phyloP scores from a whole-genome alignment of 2,329 filamentous ascomycete genomes.

The Ampelomyces quisqualis region DNA sequence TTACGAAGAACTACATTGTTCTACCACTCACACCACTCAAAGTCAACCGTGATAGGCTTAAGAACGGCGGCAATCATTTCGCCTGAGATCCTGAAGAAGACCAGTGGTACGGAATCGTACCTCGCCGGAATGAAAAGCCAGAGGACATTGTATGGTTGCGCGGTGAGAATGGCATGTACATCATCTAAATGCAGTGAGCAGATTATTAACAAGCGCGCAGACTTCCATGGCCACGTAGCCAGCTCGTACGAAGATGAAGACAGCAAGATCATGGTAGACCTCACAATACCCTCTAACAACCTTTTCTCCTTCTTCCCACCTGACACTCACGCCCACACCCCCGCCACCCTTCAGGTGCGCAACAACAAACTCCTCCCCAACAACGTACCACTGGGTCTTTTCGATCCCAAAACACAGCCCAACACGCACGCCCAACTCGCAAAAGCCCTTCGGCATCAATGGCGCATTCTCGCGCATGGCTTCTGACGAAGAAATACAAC shows the following conservation, averaged over 20 bases:
- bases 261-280: constrained; percentile 44
- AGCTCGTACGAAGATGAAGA: constrained; percentile 46
- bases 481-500: constrained; percentile 44
- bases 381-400: constrained; percentile 45
- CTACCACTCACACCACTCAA: constrained; percentile 45
- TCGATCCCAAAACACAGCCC: constrained; percentile 40
- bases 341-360: constrained; percentile 41
- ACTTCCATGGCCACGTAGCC: constrained; percentile 48
- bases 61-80: constrained; percentile 45
- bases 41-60: constrained; percentile 38
- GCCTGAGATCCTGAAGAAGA: constrained; percentile 53
- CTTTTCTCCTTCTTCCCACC: constrained; percentile 49
- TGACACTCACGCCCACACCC: constrained; percentile 31
- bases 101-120: constrained; percentile 58
- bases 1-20: constrained; percentile 45
- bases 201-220: constrained; percentile 10
- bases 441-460: constrained; percentile 42
- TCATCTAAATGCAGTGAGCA: background rate
- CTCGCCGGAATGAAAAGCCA: constrained; percentile 51
- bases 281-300: constrained; percentile 46
- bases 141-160: constrained; percentile 57
- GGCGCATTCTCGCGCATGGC: constrained; percentile 50
- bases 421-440: constrained; percentile 32
- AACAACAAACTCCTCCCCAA: constrained; percentile 47
- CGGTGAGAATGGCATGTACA: constrained; percentile 51